Conservation (phyloP, 345 rosid genomes). For the Turritis glabra region DNA sequence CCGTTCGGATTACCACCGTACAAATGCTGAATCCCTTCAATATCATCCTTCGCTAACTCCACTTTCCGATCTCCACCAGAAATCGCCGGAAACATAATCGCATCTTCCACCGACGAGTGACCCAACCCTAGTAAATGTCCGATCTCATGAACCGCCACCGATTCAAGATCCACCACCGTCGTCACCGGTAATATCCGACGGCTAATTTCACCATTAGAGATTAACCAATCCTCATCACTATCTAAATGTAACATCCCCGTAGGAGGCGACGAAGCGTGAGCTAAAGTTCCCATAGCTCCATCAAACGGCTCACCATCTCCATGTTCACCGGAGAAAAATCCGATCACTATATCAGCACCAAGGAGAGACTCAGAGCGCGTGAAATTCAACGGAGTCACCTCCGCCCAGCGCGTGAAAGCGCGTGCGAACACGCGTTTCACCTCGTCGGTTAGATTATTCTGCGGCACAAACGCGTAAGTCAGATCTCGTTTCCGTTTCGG, state of each 20-base stretch:
- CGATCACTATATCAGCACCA: conserved; percentile 64
- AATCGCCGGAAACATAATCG: conserved; percentile 85
- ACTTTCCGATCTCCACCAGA: conserved; percentile 63
- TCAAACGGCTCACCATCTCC: conserved; percentile 95
- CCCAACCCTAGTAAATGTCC: conserved; percentile 90
- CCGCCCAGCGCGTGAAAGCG: conserved; percentile 73
- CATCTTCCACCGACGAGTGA: conserved; percentile 73
- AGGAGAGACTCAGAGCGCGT: conserved; percentile 38
- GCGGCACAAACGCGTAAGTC: conserved; percentile 63
- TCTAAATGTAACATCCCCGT: conserved; percentile 77
- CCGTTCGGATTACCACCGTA: conserved; percentile 71
- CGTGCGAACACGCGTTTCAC: conserved; percentile 59
- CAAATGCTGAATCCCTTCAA: conserved; percentile 60
- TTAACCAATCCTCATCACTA: conserved; percentile 71
- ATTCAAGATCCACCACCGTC: conserved; percentile 75
- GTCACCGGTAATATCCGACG: conserved; percentile 27
- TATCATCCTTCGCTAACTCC: conserved; percentile 57
- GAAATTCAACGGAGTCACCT: conserved; percentile 69
- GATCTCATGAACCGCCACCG: conserved; percentile 91
- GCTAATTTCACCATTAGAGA: conserved; percentile 27
- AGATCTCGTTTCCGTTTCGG: conserved; percentile 48
- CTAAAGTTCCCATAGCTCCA: conserved; percentile 79
- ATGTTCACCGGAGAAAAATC: conserved; percentile 76
- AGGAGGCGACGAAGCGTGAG: conserved; percentile 89
- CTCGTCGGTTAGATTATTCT: conserved; percentile 44